These are phyloP conservation scores for Pisolithus sp. DNA, from an alignment of 768 basidiomycete species.

Conservation along the genomic window DNA sequence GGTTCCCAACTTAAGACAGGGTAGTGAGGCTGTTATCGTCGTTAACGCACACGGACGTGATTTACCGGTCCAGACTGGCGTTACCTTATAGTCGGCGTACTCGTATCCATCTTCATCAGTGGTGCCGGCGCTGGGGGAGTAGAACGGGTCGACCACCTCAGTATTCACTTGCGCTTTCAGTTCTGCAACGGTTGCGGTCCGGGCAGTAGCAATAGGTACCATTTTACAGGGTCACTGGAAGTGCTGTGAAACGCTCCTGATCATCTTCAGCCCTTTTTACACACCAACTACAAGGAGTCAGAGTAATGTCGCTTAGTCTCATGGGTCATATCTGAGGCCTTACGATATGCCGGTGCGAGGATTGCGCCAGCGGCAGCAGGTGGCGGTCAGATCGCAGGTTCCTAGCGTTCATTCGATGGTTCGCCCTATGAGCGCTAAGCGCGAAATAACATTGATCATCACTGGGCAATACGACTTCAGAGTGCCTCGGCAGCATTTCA, in stretches of 20 bases:
- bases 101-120: conserved; percentile 46
- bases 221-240: conserved; percentile 22
- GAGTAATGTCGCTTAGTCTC: too few relatives aligned
- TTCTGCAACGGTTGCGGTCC: conserved; percentile 18
- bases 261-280: not conserved
- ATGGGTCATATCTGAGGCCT: too few relatives aligned
- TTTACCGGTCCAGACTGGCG: not conserved
- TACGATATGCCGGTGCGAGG: too few relatives aligned
- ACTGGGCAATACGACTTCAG: too few relatives aligned
- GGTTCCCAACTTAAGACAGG: conserved; percentile 62
- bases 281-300: not conserved
- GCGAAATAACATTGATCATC: too few relatives aligned
- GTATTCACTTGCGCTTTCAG: conserved; percentile 20
- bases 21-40: conserved; percentile 47
- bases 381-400: too few relatives aligned
- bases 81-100: conserved; percentile 55
- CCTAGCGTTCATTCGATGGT: too few relatives aligned
- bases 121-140: conserved; percentile 52
- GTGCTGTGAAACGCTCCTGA: not conserved
- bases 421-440: too few relatives aligned
- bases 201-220: conserved; percentile 46
- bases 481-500: too few relatives aligned
- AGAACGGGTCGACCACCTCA: conserved; percentile 54
- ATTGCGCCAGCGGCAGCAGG: too few relatives aligned
- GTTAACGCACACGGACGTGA: not conserved